Evolutionary conservation across 2,329 filamentous ascomycete species (phyloP).

Genomic region (Boeremia lycopersici): DNA sequence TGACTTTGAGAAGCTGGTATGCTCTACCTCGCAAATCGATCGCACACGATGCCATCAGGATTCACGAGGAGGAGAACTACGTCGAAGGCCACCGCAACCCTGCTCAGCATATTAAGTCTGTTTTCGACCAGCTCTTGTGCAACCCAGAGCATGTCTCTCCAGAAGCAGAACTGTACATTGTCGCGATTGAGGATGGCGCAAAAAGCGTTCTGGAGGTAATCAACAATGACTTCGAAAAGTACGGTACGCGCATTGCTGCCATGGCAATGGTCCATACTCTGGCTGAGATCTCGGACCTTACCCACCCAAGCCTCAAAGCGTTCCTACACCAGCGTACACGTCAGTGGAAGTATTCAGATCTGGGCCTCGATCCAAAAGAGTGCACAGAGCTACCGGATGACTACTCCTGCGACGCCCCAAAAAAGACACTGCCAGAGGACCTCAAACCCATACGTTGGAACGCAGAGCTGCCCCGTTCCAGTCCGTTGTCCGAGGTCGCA

Average conservation of each 20-base stretch:
- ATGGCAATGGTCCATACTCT: conserved; percentile 40
- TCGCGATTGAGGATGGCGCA: conserved; percentile 73
- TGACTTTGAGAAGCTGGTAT: conserved; percentile 65
- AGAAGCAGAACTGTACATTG: conserved; percentile 67
- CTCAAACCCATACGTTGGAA: conserved; percentile 22
- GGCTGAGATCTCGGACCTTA: conserved; percentile 30
- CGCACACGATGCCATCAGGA: conserved; percentile 61
- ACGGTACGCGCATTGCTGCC: conserved; percentile 34
- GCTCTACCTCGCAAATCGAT: conserved; percentile 65
- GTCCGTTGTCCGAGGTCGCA: conserved; percentile 3
- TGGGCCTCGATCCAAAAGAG: conserved; percentile 21
- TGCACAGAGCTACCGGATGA: conserved; percentile 33
- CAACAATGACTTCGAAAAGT: conserved; percentile 52
- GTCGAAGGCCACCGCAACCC: conserved; percentile 65
- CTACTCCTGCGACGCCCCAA: conserved; percentile 10
- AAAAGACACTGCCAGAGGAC: neutral
- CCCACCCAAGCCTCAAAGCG: conserved; percentile 26
- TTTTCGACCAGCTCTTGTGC: conserved; percentile 69
- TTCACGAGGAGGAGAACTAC: conserved; percentile 63
- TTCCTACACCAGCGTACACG: conserved; percentile 43
- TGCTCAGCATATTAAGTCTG: conserved; percentile 66
- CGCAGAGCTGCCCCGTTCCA: conserved; percentile 8
- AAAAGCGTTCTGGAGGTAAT: conserved; percentile 65
- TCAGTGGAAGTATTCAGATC: conserved; percentile 38
- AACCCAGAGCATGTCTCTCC: conserved; percentile 51